Base-by-base conservation (phyloP, 169 alveolate genomes). In the Cytauxzoon felis region DNA sequence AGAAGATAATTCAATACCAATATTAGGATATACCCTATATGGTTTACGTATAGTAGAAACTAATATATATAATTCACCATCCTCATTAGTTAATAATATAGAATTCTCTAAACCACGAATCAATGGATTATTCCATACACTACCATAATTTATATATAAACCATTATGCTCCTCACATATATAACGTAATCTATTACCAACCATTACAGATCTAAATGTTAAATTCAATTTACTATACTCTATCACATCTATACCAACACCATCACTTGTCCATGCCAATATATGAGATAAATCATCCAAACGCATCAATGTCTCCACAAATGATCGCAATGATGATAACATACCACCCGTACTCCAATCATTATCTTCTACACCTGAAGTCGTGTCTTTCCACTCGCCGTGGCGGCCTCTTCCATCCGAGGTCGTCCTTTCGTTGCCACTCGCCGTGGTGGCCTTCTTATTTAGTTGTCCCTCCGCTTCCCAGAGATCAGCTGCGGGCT, bases 81-180 rank as follows among this genome's bases (percentile, higher is more conserved):
- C 86, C 21, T 76, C 81, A 43, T 76, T 80, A 24, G 72, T 36
- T 27, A 76, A 33, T 33, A 76, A 24, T 45, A 76, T 34, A 16
- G 76, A 56, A 63, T 76, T 76, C 42, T 64, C 86, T 48, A 76
- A 27, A 24, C 86, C 86, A 21, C 80, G 60, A 50, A 76, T 54
- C 47, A 76, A 72, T 21, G 86, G 86, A 21, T 71, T 73, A 32
- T 58, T 57, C 67, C 78, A 62, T 21, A 76, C 80, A 36, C 60
- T 75, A 16, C 86, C 86, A 40, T 65, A 54, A 59, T 76, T 54
- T 24, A 76, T 45, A 42, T 41, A 76, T 42, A 76, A 59, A 18
- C 86, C 86, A 26, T 49, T 66, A 61, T 76, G 78, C 57, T 76
- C 86, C 30, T 76, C 76, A 43, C 86, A 76, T 58, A 65, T 65